Evolutionary conservation across 1,139 yeast genomes (phyloP).

Genomic region (Taphrina flavorubra): DNA sequence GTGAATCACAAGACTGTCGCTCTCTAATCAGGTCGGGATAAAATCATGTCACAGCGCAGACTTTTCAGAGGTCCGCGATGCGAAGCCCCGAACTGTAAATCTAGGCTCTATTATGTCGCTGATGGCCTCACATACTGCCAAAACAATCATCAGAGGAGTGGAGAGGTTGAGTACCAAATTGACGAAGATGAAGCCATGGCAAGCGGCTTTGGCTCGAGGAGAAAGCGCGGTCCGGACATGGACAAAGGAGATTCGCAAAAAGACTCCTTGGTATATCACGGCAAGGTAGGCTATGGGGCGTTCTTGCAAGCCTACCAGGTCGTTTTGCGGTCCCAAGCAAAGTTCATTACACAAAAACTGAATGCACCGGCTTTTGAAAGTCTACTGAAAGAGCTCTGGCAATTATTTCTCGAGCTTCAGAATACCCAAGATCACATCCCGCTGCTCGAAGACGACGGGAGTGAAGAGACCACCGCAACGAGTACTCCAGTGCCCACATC

Average conservation of each 20-base stretch:
- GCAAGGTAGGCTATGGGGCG: slow-evolving; percentile 27
- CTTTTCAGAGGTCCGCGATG: slow-evolving; percentile 71
- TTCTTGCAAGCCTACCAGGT: slow-evolving; percentile 36
- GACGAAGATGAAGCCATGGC: slow-evolving; percentile 39
- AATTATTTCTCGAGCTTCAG: slow-evolving; percentile 16
- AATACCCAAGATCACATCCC: slow-evolving; percentile 12
- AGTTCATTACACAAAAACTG: slow-evolving; percentile 14
- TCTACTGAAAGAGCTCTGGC: slow-evolving; percentile 30
- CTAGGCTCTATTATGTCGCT: slow-evolving; percentile 69
- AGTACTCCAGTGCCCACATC: slow-evolving; percentile 2
- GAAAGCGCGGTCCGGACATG: slow-evolving; percentile 19
- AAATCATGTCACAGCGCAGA: slow-evolving; percentile 20
- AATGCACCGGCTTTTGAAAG: slow-evolving; percentile 11
- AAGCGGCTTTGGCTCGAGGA: slow-evolving; percentile 23
- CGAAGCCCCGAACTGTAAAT: slow-evolving; percentile 87
- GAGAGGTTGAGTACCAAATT: slow-evolving; percentile 27
- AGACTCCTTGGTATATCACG: not conserved
- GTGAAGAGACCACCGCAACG: not conserved
- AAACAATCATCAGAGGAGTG: slow-evolving; percentile 68
- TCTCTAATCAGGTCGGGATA: too few relatives aligned
- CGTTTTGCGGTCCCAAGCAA: slow-evolving; percentile 29
- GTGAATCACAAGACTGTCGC: too few relatives aligned
- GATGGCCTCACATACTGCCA: slow-evolving; percentile 86
- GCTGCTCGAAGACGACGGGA: not conserved
- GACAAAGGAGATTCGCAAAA: not conserved